Conservation (phyloP, 1,139 yeast genomes). For the Saccharomyces uvarum region DNA sequence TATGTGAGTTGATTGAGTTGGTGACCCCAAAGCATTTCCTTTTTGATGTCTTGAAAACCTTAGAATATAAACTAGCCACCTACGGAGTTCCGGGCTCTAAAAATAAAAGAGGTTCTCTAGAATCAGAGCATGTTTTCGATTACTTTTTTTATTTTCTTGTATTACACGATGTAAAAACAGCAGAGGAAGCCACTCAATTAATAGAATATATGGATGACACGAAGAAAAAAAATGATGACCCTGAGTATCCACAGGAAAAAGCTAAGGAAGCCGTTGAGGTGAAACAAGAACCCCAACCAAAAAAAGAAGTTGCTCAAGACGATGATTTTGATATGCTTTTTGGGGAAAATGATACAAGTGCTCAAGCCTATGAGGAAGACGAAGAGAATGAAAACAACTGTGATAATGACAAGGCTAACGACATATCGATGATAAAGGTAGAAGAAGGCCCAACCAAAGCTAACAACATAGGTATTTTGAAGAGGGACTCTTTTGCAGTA, state of each 20-base stretch:
- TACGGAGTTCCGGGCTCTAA: conserved; percentile 24
- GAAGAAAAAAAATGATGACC: neutral
- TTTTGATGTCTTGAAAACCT: conserved; percentile 23
- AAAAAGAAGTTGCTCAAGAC: conserved; percentile 20
- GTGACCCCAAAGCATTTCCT: conserved; percentile 26
- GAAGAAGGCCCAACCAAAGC: conserved; percentile 6
- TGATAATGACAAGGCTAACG: neutral
- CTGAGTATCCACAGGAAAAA: neutral
- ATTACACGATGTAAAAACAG: conserved; percentile 23
- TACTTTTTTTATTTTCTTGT: conserved; percentile 29
- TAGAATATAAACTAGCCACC: conserved; percentile 22
- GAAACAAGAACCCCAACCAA: conserved; percentile 14
- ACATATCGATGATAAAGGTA: conserved; percentile 7
- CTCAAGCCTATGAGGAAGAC: conserved; percentile 23
- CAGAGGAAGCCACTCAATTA: conserved; percentile 21
- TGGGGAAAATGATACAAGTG: conserved; percentile 30
- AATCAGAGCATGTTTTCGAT: conserved; percentile 24
- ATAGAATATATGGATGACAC: conserved; percentile 18
- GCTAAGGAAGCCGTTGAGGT: conserved; percentile 6
- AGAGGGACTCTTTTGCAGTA: conserved; percentile 24
- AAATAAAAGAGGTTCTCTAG: conserved; percentile 19
- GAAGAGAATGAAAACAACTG: conserved; percentile 2
- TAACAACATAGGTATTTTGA: conserved; percentile 10
- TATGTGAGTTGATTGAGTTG: conserved; percentile 23
- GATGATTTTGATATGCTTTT: conserved; percentile 33